Conservation (phyloP, 2,329 filamentous ascomycete species). For the Emergomyces orientalis region DNA sequence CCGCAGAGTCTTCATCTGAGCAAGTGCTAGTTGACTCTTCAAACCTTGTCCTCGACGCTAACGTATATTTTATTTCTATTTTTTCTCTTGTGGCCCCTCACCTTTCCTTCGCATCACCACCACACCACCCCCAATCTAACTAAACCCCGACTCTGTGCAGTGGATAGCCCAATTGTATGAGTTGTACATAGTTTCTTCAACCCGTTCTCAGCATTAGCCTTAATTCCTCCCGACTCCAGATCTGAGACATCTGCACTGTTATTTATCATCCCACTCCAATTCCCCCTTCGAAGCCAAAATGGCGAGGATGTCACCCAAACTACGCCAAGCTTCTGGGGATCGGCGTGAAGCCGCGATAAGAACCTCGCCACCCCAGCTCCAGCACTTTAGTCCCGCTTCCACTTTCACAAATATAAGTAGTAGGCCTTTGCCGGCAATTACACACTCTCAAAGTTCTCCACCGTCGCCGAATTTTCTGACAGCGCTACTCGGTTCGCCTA, state of each 20-base stretch:
- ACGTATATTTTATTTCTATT: conserved; percentile 6
- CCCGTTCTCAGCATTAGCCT: not conserved
- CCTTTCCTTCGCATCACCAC: not conserved
- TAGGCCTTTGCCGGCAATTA: not conserved
- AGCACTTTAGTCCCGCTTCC: not conserved
- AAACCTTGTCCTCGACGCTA: conserved; percentile 5
- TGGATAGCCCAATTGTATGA: not conserved
- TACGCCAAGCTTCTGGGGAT: conserved; percentile 7
- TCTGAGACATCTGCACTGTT: conserved; percentile 5
- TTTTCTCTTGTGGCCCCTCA: not conserved
- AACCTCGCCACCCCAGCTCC: not conserved
- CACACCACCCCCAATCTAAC: not conserved
- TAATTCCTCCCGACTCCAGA: not conserved
- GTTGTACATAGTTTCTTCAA: not conserved
- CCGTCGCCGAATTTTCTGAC: not conserved
- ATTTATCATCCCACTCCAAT: not conserved
- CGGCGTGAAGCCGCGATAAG: not conserved
- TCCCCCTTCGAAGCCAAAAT: not conserved
- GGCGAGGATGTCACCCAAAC: not conserved
- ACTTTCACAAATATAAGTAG: conserved; percentile 5
- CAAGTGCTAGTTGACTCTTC: not conserved
- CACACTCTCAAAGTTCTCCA: not conserved
- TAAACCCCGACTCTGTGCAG: not conserved
- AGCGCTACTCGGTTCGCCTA: not conserved
- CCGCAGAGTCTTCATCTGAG: not conserved